Evolutionary conservation across 345 rosid genomes (phyloP), one percentile per base, ranked within the genome.

Genomic region (Aethionema arabicum): DNA sequence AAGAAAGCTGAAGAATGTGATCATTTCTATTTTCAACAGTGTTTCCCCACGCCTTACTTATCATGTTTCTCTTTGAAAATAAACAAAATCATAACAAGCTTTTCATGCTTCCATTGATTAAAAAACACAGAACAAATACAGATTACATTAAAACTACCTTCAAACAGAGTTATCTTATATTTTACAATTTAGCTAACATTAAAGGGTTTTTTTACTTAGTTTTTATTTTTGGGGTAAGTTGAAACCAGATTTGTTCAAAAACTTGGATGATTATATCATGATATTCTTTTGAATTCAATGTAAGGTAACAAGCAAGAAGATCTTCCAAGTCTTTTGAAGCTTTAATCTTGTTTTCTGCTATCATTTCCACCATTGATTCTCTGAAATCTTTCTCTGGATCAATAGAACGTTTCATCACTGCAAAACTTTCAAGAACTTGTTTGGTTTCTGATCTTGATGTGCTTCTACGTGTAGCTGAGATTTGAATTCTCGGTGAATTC

Each of bases 281-380:
- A 58, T 84, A 80, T 56, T 86, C 80, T 7, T 71, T 76, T 4
- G 87, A 74, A 77, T 91, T 91, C 57, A 91, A 72, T 3, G 84
- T 74, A 41, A 91, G 84, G 63, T 86, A 91, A 54, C 92, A 86
- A 30, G 92, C 96, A 42, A 91, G 98, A 51, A 91, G 91, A 53
- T 88, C 86, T 59, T 91, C 96, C 73, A 91, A 72, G 59, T 86
- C 98, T 52, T 83, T 79, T 2, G 90, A 70, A 11, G 71, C 67
- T 46, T 73, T 79, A 31, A 91, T 80, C 32, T 84, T 83, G 69
- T 88, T 83, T 73, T 82, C 98, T 69, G 74, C 73, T 27, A 91
- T 86, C 96, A 91, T 91, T 77, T 88, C 98, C 75, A 76, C 76
- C 96, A 91, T 91, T 39, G 98, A 91, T 3, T 86, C 92, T 66